A percentile compares a stretch with the other conserved stretches of the same genome.
phyloP scores from a whole-genome alignment of 805 yeast genomes.

The Grigorovia yakushimaensis region DNA sequence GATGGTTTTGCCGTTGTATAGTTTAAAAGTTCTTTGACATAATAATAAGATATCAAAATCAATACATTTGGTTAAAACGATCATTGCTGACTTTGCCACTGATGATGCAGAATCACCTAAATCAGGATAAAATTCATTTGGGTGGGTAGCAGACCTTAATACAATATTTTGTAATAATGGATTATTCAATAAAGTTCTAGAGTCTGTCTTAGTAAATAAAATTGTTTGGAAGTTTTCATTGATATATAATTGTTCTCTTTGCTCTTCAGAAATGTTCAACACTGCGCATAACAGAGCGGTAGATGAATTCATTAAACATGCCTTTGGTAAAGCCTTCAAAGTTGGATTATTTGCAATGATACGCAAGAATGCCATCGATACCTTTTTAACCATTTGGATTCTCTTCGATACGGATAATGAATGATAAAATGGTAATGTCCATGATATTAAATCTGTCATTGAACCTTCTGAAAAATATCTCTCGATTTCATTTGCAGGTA shows the following conservation, averaged over 20 bases:
- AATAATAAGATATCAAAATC: slow-evolving; percentile 39
- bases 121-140: slow-evolving; percentile 24
- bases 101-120: slow-evolving; percentile 22
- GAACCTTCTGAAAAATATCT: slow-evolving; percentile 23
- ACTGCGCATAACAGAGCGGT: slow-evolving; percentile 27
- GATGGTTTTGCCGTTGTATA: slow-evolving; percentile 24
- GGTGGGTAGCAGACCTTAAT: slow-evolving; percentile 24
- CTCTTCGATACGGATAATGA: slow-evolving; percentile 40
- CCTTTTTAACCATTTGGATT: slow-evolving; percentile 43
- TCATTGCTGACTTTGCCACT: slow-evolving; percentile 29
- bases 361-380: slow-evolving; percentile 40
- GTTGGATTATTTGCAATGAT: slow-evolving; percentile 24
- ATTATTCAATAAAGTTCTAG: slow-evolving; percentile 37
- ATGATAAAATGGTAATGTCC: slow-evolving; percentile 41
- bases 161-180: slow-evolving; percentile 28
- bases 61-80: slow-evolving; percentile 34
- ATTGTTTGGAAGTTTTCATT: slow-evolving; percentile 29
- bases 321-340: slow-evolving; percentile 22
- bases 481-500: slow-evolving; percentile 24
- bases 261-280: slow-evolving; percentile 21
- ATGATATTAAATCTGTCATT: slow-evolving; percentile 39
- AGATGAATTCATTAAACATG: slow-evolving; percentile 30
- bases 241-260: slow-evolving; percentile 20
- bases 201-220: slow-evolving; percentile 38
- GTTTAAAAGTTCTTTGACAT: slow-evolving; percentile 32